phyloP scores from a whole-genome alignment of 352 stramenopile genomes.

The Phytophthora ohioensis region DNA sequence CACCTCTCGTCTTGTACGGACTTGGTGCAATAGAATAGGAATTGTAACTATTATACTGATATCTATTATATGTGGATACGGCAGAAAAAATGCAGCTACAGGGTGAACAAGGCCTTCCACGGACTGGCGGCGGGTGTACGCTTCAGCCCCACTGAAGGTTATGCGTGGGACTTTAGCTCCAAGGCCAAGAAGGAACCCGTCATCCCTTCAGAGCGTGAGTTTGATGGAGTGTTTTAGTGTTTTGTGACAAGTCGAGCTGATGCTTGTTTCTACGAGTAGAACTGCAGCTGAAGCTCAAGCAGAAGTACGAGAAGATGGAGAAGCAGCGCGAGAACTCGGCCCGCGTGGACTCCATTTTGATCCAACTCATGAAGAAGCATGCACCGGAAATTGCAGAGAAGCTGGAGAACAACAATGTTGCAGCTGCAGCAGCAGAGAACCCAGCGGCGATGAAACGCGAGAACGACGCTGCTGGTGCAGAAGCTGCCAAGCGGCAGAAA shows the following conservation, averaged over 20 bases:
- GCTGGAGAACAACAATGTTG: slow-evolving; percentile 55
- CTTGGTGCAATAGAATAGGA: background rate
- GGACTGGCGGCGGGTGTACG: slow-evolving; percentile 75
- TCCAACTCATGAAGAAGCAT: slow-evolving; percentile 89
- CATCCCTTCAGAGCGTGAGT: slow-evolving; percentile 87
- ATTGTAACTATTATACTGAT: slow-evolving; percentile 6
- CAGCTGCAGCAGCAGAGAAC: slow-evolving; percentile 15
- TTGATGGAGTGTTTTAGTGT: background rate
- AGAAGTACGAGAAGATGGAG: slow-evolving; percentile 89
- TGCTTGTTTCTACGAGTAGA: slow-evolving; percentile 46
- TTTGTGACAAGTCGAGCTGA: background rate
- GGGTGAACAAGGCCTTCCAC: slow-evolving; percentile 87
- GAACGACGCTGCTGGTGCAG: slow-evolving; percentile 22
- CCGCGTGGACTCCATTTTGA: slow-evolving; percentile 82
- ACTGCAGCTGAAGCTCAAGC: slow-evolving; percentile 87
- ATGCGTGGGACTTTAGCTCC: slow-evolving; percentile 90
- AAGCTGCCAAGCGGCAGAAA: slow-evolving; percentile 75
- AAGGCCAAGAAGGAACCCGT: slow-evolving; percentile 84
- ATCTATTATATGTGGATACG: background rate
- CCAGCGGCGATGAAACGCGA: slow-evolving; percentile 40
- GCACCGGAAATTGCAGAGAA: slow-evolving; percentile 87
- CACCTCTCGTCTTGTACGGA: slow-evolving; percentile 79
- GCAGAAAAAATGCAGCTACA: slow-evolving; percentile 90
- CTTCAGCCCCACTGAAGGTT: slow-evolving; percentile 88
- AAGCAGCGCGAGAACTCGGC: slow-evolving; percentile 88